Base-by-base conservation (phyloP, 345 rosid species). In the Euphorbia tirucalli region DNA sequence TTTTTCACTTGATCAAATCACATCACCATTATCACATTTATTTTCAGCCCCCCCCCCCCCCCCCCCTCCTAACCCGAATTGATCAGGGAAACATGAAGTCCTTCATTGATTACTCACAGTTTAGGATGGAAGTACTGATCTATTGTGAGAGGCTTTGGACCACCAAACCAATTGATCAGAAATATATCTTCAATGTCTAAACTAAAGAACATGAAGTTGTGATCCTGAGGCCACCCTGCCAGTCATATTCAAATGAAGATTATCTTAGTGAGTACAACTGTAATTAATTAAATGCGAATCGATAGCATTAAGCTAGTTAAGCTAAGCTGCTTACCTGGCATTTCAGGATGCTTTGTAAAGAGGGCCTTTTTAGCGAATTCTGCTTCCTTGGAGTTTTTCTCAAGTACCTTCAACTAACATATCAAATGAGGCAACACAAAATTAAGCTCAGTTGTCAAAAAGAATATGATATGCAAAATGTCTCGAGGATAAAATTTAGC, bases 101-200 rank as follows among this genome's bases (percentile, higher is more conserved):
- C 19, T 7, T 4, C 22, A 11, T n/a, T n/a, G 37, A 56, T 15
- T 21, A 75, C 96, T 90, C 77, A 92, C 99, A 48, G 50, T 74
- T 88, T 83, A 11, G 66, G 58, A 18, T 85, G 86, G 64, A 95
- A 85, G 74, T 95, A 95, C 77, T 95, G 82, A 25, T 92, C 93
- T 16, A 89, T 82, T 3, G 96, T 87, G 71, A 83, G 80, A 70
- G 92, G 95, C 68, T 95, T 95, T 57, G 93, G 87, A 72, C 97
- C 99, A 66, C 99, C 97, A 66, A 87, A 95, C 97, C 93, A 90
- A 68, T 95, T 85, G 27, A 95, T 90, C 81, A 95, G 74, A 61
- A 95, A 95, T 79, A 95, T 85, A 71, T 90, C 79, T 74, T 77
- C 76, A 16, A 92, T 90, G 35, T 85, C 87, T 31, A 95, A 79